Base-by-base conservation (phyloP, 257 asterid genomes). In the Primulina eburnea region DNA sequence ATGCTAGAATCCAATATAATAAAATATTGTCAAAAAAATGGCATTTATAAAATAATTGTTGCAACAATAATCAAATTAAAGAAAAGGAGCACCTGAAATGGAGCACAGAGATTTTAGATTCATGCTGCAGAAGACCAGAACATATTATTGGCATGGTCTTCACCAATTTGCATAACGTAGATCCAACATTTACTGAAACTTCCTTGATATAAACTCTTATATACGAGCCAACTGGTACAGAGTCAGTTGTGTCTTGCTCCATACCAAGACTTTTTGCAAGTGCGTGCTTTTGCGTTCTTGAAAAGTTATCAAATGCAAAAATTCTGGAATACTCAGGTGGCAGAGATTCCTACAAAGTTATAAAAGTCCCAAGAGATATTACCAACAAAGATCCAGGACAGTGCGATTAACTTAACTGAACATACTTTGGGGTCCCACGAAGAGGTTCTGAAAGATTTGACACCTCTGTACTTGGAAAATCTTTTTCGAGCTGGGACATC, bases 361-460 rank as follows among this genome's bases (percentile, higher is more conserved):
- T 58, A 67, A 64, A 65, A 24, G 72, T 67, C 60, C 66, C 77
- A 40, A 78, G 65, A 35, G 43, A n/a, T 68, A 69, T 17, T 35
- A n/a, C 68, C 38, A 70, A 53, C 28, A 61, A 74, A 20, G 61
- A 59, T 33, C 66, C 16, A 63, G 68, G 64, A 28, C 9, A 21
- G 64, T 67, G 57, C 66, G 34, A 47, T 71, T 58, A 14, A 52
- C 60, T 28, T 37, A 47, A 73, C 24, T 65, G 59, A 60, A 75
- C 83, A 35, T 88, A 94, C 99, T 78, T 91, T 91, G 58, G 98
- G 97, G 77, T 94, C 99, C 99, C 99, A 94, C n/a, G 89, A 80
- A 37, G 99, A 91, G 67, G 97, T 89, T 87, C 96, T 89, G 88
- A 94, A 84, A 67, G 98, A 94, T 79, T 84, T 91, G 24, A 91